phyloP scores from a whole-genome alignment of 2,329 filamentous ascomycete species.

The Paecilomyces dactylethromorphus region DNA sequence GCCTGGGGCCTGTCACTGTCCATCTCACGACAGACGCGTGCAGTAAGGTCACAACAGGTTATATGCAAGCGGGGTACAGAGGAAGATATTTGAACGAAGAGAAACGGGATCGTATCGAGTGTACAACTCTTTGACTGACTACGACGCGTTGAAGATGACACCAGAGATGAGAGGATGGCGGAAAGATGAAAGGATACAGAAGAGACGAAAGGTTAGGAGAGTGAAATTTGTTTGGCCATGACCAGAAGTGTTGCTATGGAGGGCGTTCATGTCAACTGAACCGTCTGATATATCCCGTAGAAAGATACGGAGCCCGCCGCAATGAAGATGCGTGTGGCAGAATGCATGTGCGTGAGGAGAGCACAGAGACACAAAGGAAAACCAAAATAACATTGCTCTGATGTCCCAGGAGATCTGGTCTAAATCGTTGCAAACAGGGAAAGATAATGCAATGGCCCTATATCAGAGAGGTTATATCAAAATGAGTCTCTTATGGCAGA shows the following conservation, averaged over 20 bases:
- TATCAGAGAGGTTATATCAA: neutral
- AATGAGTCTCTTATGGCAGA: neutral
- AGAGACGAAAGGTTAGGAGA: neutral
- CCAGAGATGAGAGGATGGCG: neutral
- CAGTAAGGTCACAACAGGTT: neutral
- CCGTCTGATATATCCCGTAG: neutral
- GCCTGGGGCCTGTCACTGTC: constrained; percentile 12
- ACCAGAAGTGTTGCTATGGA: neutral
- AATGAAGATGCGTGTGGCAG: neutral
- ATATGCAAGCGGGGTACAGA: neutral
- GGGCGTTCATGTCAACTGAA: neutral
- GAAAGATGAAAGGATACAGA: neutral
- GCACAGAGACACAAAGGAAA: neutral
- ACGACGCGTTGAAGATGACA: neutral
- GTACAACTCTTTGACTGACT: neutral
- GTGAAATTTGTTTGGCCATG: neutral
- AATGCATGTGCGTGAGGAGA: neutral
- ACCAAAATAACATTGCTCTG: neutral
- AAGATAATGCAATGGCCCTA: neutral
- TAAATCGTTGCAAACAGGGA: neutral
- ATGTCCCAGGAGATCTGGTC: neutral
- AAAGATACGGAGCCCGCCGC: neutral
- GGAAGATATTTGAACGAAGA: neutral
- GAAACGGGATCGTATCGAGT: neutral
- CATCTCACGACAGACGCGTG: constrained; percentile 8